phyloP scores from a whole-genome alignment of 202 grass and related monocot genomes.

The Carex sylvatica region DNA sequence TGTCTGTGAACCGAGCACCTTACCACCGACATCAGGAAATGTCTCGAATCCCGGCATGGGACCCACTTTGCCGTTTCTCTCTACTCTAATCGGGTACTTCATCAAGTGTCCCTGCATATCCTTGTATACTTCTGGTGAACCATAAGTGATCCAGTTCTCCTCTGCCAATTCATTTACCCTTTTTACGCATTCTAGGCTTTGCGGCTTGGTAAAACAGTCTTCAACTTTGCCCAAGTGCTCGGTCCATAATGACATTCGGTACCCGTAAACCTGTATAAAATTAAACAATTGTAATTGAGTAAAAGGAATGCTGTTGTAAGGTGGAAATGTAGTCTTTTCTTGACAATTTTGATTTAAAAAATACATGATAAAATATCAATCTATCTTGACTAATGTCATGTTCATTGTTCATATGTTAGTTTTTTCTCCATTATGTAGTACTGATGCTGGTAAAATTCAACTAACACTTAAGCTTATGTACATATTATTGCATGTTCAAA shows the following conservation, averaged over 20 bases:
- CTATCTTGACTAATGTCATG: background rate
- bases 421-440: background rate
- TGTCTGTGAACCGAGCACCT: constrained; percentile 70
- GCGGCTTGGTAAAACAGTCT: constrained; percentile 49
- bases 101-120: constrained; percentile 70
- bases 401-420: background rate
- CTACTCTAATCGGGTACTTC: constrained; percentile 70
- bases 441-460: background rate
- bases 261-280: constrained; percentile 65
- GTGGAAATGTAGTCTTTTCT: background rate
- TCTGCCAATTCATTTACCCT: constrained; percentile 70
- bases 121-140: constrained; percentile 36
- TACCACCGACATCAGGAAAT: constrained; percentile 84
- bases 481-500: background rate
- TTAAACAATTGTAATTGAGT: background rate
- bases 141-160: constrained; percentile 62
- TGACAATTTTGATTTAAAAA: background rate
- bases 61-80: constrained; percentile 44
- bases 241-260: constrained; percentile 89
- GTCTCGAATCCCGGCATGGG: constrained; percentile 46
- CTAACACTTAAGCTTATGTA: background rate
- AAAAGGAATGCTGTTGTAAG: background rate
- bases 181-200: constrained; percentile 54
- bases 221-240: constrained; percentile 63
- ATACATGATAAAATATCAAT: background rate